Base-by-base conservation (phyloP, 495 filamentous ascomycete genomes). In the Astrothelium subdiscretum region DNA sequence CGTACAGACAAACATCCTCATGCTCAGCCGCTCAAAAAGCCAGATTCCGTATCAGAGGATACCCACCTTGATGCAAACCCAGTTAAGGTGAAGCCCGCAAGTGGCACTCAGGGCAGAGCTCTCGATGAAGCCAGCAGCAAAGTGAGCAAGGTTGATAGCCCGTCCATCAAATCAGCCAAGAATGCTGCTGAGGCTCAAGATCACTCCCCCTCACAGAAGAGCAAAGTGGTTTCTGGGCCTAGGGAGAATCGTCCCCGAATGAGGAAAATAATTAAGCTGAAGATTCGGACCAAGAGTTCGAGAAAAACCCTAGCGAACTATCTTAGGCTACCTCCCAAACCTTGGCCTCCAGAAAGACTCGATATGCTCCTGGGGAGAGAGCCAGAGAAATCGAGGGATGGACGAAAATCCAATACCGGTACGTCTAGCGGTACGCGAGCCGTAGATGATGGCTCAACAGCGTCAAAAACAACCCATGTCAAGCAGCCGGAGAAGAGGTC, bases 401-500 rank as follows among this genome's bases (percentile, higher is more conserved):
- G 52, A 18, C 32, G 22, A 62, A 65, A 31, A 32, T 35, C n/a
- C 3, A 26, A 54, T 20, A 29, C 22, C 8, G 2, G 22, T 24
- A 54, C 8, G 2, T 2, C 29, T 15, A 54, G 29, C 29, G 48
- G 48, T 29, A 15, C 24, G 24, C 48, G 22, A 11, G 5, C 24
- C n/a, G 24, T 0, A 10, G 29, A 5, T 5, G 48, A 54, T 27
- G 22, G 48, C 48, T 54, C 48, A 29, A 29, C 48, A 8, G 54
- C 57, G 24, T 57, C 31, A 35, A 42, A 38, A 31, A 54, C n/a
- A 32, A 18, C 62, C n/a, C 38, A n/a, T n/a, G n/a, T 27, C 35
- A 65, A 62, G 32, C 31, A n/a, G n/a, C 31, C 43, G 8, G 32
- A 66, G 59, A 71, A 71, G 62, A 67, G 69, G 2, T 43, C 61